Base-by-base conservation (phyloP, 257 asterid genomes). In the Nicotiana obtusifolia region DNA sequence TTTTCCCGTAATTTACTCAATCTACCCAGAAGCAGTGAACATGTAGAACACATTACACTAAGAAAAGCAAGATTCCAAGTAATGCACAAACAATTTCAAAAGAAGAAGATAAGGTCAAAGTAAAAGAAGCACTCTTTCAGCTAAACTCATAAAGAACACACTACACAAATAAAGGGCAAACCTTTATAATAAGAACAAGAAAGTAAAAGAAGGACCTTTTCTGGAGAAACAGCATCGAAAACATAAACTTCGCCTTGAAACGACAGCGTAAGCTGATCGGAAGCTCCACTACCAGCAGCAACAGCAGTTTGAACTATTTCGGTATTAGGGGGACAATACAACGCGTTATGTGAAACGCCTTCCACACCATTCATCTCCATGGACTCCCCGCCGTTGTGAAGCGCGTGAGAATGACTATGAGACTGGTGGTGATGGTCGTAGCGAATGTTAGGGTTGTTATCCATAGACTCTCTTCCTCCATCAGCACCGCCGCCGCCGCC, bases 191-290 rank as follows among this genome's bases (percentile, higher is more conserved):
- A 81, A 47, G 22, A 60, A 56, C 30, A 44, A 16, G 20, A n/a
- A 56, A 61, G 49, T 37, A 37, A 52, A 41, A 35, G 52, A 60
- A 31, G 11, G 57, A 92, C 99, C 98, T 94, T 96, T 78, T 94
- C 99, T 28, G 97, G 98, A 17, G 97, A 90, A 86, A 94, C 98
- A 3, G 97, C 88, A 90, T 93, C 98, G 86, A 93, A 96, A 61
- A 94, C 99, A 61, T 87, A 96, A 80, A 96, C 97, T 84, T 96
- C 97, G 9, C 98, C 99, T 91, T 92, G 99, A 86, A 96, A 96
- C 81, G 99, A 93, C 76, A 96, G 91, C 84, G 97, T 93, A 37
- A 94, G 98, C 93, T 94, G 99, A 89, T 96, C 97, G 7, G 80
- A 75, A 71, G 97, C 88, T n/a, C 85, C 92, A 53, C 84, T 90